Evolutionary conservation across 2,329 filamentous ascomycete species (phyloP).

Genomic region (Fusarium sp.): DNA sequence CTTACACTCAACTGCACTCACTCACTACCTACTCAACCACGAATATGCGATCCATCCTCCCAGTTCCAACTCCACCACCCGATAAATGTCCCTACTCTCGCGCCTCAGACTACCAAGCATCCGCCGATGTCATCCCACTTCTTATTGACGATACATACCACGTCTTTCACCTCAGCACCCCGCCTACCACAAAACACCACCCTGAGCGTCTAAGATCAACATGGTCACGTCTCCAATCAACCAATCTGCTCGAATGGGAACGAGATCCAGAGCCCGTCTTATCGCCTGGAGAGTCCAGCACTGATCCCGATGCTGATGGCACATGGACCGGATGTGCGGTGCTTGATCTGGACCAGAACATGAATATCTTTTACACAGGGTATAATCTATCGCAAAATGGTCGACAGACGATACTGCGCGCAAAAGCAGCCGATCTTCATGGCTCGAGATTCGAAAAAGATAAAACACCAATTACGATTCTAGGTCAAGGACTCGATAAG

Average conservation of each 20-base stretch:
- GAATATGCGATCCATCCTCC: conserved; percentile 34
- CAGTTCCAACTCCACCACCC: conserved; percentile 41
- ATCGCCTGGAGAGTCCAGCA: conserved; percentile 29
- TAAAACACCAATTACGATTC: conserved; percentile 38
- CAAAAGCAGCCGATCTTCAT: conserved; percentile 41
- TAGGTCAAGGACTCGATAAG: conserved; percentile 31
- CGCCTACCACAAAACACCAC: conserved; percentile 48
- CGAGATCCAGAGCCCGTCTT: conserved; percentile 44
- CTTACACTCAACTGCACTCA: background rate
- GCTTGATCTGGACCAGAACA: conserved; percentile 45
- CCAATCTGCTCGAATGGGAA: conserved; percentile 46
- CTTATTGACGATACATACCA: conserved; percentile 52
- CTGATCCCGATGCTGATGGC: conserved; percentile 47
- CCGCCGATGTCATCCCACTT: conserved; percentile 51
- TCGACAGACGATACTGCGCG: conserved; percentile 49
- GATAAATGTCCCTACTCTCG: conserved; percentile 44
- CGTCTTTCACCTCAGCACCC: conserved; percentile 50
- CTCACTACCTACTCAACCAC: background rate
- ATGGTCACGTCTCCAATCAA: conserved; percentile 48
- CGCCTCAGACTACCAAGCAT: conserved; percentile 44
- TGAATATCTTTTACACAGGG: conserved; percentile 53
- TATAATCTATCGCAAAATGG: conserved; percentile 48
- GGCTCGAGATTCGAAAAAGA: conserved; percentile 43
- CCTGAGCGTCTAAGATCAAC: conserved; percentile 47
- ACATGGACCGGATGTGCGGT: conserved; percentile 51